A percentile compares a stretch with the other conserved stretches of the same genome.
These are phyloP conservation scores for Aspergillus bombycis DNA, from an alignment of 2,329 filamentous ascomycete genomes.

Conservation along the genomic window DNA sequence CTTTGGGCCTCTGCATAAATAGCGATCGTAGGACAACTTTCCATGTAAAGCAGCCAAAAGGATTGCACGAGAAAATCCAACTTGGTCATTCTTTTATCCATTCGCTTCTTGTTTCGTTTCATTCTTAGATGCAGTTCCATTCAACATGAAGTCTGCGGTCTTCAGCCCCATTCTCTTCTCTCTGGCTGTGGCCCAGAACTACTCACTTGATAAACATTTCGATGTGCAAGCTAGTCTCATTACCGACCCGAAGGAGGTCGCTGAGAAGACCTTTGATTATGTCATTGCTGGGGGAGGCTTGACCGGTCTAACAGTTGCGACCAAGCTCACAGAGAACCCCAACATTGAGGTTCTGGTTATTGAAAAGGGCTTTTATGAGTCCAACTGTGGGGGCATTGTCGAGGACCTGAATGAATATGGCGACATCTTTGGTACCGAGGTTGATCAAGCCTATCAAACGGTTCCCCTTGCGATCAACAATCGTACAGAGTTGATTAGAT, in stretches of 20 bases:
- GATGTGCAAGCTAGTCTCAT: constrained; percentile 1
- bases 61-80: not conserved
- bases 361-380: constrained; percentile 34
- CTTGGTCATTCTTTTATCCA: not conserved
- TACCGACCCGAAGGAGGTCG: constrained; percentile 20
- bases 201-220: not conserved
- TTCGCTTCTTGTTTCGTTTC: not conserved
- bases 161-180: not conserved
- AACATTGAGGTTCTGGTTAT: constrained; percentile 31
- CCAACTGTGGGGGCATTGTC: constrained; percentile 28
- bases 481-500: constrained; percentile 20
- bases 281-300: constrained; percentile 36
- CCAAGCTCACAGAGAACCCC: constrained; percentile 28
- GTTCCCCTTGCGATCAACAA: constrained; percentile 24
- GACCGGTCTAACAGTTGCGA: constrained; percentile 33
- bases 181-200: not conserved
- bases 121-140: not conserved
- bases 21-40: not conserved
- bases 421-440: constrained; percentile 28
- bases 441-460: constrained; percentile 26
- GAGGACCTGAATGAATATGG: constrained; percentile 31
- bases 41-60: not conserved
- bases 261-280: constrained; percentile 30
- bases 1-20: not conserved
- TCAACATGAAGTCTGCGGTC: not conserved